These are phyloP conservation scores for Epicoccum nigrum DNA, from an alignment of 2,329 filamentous ascomycete species.

Conservation along the genomic window DNA sequence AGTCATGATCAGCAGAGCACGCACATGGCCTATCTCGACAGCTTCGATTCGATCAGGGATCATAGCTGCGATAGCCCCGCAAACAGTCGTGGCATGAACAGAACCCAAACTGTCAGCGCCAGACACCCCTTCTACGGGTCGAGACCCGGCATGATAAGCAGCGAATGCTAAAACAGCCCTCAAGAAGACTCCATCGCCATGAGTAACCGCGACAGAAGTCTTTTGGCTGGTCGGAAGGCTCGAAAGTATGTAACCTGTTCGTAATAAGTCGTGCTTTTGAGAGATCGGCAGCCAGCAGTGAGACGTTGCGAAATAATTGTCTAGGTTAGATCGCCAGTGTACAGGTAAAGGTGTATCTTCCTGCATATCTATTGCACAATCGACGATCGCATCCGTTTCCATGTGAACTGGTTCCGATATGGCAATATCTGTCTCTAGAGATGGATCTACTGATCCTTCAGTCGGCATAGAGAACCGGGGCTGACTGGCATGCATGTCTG, in stretches of 20 bases:
- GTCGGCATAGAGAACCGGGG: not conserved
- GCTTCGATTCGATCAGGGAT: not conserved
- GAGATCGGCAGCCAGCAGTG: conserved; percentile 2
- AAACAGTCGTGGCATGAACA: not conserved
- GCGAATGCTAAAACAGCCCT: not conserved
- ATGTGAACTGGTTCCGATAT: not conserved
- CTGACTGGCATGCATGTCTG: not conserved
- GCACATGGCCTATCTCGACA: not conserved
- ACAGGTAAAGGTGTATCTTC: not conserved
- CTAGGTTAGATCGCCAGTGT: not conserved
- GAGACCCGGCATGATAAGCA: not conserved
- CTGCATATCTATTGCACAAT: not conserved
- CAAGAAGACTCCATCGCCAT: not conserved
- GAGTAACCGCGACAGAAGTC: not conserved
- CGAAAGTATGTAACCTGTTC: not conserved
- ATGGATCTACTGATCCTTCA: not conserved
- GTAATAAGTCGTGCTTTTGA: conserved; percentile 4
- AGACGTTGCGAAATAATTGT: not conserved
- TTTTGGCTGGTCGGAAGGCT: not conserved
- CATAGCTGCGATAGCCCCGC: not conserved
- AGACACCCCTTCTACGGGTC: not conserved
- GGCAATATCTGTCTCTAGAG: not conserved
- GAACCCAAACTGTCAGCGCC: not conserved
- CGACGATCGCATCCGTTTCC: not conserved
- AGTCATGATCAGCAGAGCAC: not conserved